A percentile compares a stretch with the other conserved stretches of the same genome.
Evolutionary conservation across 2,329 filamentous ascomycete genomes (phyloP).

Genomic region (Corniculantispora saksenae): DNA sequence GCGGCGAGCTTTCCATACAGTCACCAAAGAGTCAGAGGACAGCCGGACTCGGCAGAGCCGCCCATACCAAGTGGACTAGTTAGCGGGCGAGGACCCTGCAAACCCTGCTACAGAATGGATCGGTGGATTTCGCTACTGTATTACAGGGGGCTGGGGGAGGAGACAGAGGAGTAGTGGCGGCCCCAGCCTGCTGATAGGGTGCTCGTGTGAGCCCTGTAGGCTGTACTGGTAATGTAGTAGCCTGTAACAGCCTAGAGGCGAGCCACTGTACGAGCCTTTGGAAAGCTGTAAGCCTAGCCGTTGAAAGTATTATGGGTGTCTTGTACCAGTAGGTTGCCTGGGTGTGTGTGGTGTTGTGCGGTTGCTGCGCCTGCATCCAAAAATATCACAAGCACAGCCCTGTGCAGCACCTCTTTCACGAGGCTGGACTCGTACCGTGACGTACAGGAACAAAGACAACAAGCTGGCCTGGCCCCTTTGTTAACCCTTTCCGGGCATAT

Average conservation of each 20-base stretch:
- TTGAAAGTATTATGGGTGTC: background rate
- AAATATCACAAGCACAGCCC: conserved; percentile 12
- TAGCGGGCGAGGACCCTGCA: background rate
- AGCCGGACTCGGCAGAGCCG: conserved; percentile 4
- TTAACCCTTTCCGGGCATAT: background rate
- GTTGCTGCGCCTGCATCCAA: conserved; percentile 6
- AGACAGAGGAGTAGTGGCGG: background rate
- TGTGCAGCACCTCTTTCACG: background rate
- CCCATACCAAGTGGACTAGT: background rate
- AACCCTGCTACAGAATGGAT: background rate
- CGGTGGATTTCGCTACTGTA: background rate
- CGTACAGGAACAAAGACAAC: background rate
- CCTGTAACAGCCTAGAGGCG: too few species aligned
- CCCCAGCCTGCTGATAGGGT: background rate
- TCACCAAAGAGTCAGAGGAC: background rate
- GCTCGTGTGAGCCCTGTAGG: background rate
- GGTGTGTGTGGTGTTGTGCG: background rate
- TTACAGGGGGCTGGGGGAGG: background rate
- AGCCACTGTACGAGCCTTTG: background rate
- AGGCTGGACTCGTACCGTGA: conserved; percentile 2
- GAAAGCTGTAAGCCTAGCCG: too few species aligned
- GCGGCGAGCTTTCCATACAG: background rate
- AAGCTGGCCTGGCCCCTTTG: background rate
- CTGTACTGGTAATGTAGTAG: too few species aligned
- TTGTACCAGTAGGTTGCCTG: too few species aligned